phyloP scores from a whole-genome alignment of 768 basidiomycete genomes.

The Boletus reticulatus region DNA sequence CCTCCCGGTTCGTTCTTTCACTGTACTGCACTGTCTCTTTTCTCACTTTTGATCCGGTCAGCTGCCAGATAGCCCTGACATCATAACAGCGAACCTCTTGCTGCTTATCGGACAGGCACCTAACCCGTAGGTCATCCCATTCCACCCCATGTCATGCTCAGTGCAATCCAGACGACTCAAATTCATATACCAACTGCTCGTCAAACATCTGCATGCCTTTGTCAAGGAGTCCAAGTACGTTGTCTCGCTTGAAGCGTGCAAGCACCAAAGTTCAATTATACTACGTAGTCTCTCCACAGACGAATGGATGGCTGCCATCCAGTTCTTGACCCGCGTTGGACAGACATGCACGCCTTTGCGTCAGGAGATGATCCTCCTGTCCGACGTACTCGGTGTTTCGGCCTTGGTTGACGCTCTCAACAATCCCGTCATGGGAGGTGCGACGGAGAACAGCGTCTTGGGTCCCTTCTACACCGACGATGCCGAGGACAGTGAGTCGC shows the following conservation, averaged over 20 bases:
- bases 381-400: constrained; percentile 77
- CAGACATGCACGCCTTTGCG: constrained; percentile 69
- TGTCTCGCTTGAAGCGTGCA: background rate
- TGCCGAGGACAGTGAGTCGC: constrained; percentile 59
- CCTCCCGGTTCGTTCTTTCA: constrained; percentile 37
- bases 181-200: constrained; percentile 50
- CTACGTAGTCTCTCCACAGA: constrained; percentile 61
- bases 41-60: constrained; percentile 19
- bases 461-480: constrained; percentile 85
- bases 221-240: constrained; percentile 63
- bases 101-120: constrained; percentile 37
- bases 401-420: constrained; percentile 74
- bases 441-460: constrained; percentile 74
- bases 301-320: constrained; percentile 81
- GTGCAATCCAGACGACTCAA: constrained; percentile 34
- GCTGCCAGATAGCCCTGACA: constrained; percentile 48
- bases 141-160: background rate
- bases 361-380: constrained; percentile 84
- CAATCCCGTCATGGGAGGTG: constrained; percentile 57
- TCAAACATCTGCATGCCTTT: constrained; percentile 73
- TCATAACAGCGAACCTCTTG: constrained; percentile 47
- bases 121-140: constrained; percentile 36
- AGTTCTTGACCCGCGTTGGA: constrained; percentile 75
- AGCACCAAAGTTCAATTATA: background rate
- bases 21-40: too few relatives aligned